A percentile compares a stretch with the other conserved stretches of the same genome.
Evolutionary conservation across 2,329 filamentous ascomycete species (phyloP).

Genomic region (Fusarium concolor): DNA sequence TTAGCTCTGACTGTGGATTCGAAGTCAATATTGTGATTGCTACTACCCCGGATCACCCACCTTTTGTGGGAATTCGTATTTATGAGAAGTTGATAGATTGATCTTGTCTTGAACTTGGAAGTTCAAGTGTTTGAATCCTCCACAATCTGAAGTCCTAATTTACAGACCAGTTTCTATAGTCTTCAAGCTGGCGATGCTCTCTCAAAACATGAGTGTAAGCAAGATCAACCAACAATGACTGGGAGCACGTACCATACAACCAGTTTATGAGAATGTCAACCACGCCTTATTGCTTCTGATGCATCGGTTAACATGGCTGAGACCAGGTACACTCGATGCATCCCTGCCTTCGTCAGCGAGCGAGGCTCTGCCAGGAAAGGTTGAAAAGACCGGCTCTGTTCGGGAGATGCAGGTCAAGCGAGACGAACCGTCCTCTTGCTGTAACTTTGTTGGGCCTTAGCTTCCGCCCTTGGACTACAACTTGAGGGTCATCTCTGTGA

Average conservation of each 20-base stretch:
- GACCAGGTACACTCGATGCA: conserved; percentile 29
- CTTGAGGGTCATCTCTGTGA: conserved; percentile 12
- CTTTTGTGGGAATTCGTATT: conserved; percentile 14
- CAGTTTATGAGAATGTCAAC: conserved; percentile 20
- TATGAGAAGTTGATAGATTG: conserved; percentile 15
- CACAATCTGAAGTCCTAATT: neutral
- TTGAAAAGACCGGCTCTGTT: conserved; percentile 16
- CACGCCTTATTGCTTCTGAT: conserved; percentile 28
- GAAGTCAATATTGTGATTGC: conserved; percentile 7
- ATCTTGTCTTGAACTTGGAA: conserved; percentile 9
- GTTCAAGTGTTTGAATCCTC: conserved; percentile 2
- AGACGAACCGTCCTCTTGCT: conserved; percentile 21
- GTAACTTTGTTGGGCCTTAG: conserved; percentile 30
- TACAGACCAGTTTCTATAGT: neutral
- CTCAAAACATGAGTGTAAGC: neutral
- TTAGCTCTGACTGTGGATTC: conserved; percentile 25
- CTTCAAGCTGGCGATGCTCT: neutral
- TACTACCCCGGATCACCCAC: conserved; percentile 35
- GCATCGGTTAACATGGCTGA: conserved; percentile 16
- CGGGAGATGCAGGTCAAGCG: neutral
- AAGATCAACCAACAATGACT: conserved; percentile 12
- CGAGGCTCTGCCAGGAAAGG: conserved; percentile 21
- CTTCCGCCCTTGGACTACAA: conserved; percentile 40
- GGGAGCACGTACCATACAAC: conserved; percentile 7
- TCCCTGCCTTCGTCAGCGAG: conserved; percentile 26